These are phyloP conservation scores for Lolium perenne DNA, from an alignment of 176 grass and related monocot genomes.

Conservation along the genomic window DNA sequence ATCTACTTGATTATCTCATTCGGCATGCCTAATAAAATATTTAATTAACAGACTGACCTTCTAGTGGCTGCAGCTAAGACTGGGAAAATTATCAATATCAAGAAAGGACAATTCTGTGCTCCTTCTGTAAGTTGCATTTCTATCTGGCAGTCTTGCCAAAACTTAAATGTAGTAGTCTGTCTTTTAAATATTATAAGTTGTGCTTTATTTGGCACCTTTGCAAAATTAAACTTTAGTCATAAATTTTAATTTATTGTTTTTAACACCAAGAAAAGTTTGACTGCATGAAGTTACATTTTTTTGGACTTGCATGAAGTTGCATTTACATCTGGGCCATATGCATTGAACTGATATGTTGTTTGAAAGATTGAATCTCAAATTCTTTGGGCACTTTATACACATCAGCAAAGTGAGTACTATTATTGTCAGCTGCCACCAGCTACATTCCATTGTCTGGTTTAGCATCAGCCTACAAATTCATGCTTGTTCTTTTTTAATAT, in stretches of 20 bases:
- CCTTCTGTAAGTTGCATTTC: constrained; percentile 80
- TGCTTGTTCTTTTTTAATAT: background rate
- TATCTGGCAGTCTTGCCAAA: constrained; percentile 30
- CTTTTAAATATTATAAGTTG: background rate
- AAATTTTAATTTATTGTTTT: background rate
- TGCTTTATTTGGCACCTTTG: background rate
- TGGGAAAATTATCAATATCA: constrained; percentile 96
- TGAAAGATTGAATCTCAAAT: background rate
- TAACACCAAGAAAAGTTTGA: background rate
- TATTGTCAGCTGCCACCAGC: background rate
- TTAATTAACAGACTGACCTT: constrained; percentile 80
- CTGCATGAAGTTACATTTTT: no score
- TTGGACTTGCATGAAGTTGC: background rate
- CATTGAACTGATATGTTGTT: background rate
- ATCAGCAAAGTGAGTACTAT: background rate
- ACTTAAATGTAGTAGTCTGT: background rate
- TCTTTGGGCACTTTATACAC: background rate
- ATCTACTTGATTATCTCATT: constrained; percentile 6
- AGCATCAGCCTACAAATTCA: background rate
- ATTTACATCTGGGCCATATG: background rate
- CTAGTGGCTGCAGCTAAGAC: constrained; percentile 90
- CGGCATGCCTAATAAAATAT: constrained; percentile 39
- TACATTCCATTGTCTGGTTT: background rate
- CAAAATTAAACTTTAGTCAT: background rate
- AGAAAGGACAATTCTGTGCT: constrained; percentile 98